Evolutionary conservation across 768 basidiomycete species (phyloP).

Genomic region (Xerocomus potaroensis): DNA sequence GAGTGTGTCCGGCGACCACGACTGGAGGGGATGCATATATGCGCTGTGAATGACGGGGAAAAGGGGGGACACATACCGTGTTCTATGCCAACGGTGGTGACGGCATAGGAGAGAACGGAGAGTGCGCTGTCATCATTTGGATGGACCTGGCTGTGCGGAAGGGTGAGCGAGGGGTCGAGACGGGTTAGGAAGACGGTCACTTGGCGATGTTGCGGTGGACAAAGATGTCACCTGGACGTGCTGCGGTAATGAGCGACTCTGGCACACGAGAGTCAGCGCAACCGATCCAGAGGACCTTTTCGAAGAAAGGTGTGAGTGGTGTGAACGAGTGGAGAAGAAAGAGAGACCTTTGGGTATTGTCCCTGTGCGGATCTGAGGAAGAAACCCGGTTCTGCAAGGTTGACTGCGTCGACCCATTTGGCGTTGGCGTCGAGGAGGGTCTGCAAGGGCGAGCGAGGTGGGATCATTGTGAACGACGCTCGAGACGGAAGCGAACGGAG

Average conservation of each 20-base stretch:
- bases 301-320: background rate
- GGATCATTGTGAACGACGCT: background rate
- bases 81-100: conserved; percentile 64
- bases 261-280: conserved; percentile 88
- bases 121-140: conserved; percentile 65
- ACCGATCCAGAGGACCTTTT: conserved; percentile 77
- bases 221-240: conserved; percentile 82
- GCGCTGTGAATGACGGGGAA: background rate
- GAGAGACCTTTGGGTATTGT: conserved; percentile 58
- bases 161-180: background rate
- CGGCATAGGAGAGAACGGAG: conserved; percentile 71
- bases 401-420: conserved; percentile 65
- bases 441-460: background rate
- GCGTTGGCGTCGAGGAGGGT: conserved; percentile 50
- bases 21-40: conserved; percentile 40
- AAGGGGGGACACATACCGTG: conserved; percentile 53
- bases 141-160: conserved; percentile 59
- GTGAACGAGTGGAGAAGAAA: conserved; percentile 5
- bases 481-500: no score
- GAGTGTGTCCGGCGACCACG: conserved; percentile 76
- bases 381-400: conserved; percentile 54
- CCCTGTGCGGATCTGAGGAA: conserved; percentile 57
- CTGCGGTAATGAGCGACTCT: conserved; percentile 68
- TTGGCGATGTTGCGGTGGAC: conserved; percentile 90
- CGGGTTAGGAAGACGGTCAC: conserved; percentile 30